Base-by-base conservation (phyloP, 345 rosid species). In the Boechera divaricarpa region DNA sequence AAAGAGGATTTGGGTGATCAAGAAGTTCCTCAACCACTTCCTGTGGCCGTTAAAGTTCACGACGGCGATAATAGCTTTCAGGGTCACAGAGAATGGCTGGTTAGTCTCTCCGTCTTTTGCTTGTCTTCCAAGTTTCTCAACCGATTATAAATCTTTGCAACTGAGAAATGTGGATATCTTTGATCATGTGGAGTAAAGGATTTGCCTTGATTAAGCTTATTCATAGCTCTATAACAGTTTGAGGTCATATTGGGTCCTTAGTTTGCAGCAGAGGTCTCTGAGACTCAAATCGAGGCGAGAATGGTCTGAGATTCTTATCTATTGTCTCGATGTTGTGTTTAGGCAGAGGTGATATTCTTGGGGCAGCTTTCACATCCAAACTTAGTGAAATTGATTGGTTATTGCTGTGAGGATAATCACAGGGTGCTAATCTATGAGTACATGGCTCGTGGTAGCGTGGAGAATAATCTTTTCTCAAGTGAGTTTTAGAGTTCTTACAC, bases 31-130 rank as follows among this genome's bases (percentile, higher is more conserved):
- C 82, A 83, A 71, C 82, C 94, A 32, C 78, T 89, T 72, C 89
- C 87, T 49, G 98, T 95, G 4, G 99, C 99, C 70, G 99, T 89
- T 28, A 95, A 92, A 82, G 99, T 95, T 78, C 99, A 95, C 58
- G 99, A 89, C 38, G 98, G 99, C 3, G 88, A 89, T 63, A 90
- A 95, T 66, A 95, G 99, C 78, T 83, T 39, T 72, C 99, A 95
- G 59, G 99, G 99, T 56, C 99, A 95, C 77, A 84, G 96, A 55
- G 99, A 95, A 86, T 95, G 99, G 99, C 97, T 95, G 90, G 99
- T 95, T 86, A 71, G 65, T 52, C 65, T 67, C 59, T 73, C 58
- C 44, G 7, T 67, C 10, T 16, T 42, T 38, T 73, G 6, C 77
- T 41, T 77, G 63, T 15, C 32, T 11, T 35, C 16, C 61, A 70